Conservation (phyloP, 441 rosid genomes). For the Codiaeum variegatum region DNA sequence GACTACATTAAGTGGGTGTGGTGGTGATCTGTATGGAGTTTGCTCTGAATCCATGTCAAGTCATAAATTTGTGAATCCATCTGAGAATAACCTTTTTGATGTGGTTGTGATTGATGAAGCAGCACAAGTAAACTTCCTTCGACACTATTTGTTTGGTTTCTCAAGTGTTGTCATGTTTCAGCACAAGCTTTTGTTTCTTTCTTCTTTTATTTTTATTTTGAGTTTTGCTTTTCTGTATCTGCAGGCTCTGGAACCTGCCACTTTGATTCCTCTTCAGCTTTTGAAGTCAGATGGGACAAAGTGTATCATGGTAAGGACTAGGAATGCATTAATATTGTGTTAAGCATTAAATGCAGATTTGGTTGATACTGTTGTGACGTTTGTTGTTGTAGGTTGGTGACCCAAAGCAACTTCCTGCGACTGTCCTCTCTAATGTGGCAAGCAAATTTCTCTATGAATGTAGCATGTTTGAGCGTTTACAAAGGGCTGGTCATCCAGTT, state of each 20-base stretch:
- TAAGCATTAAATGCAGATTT: conserved; percentile 2
- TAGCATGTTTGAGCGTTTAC: conserved; percentile 99
- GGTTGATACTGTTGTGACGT: conserved; percentile 21
- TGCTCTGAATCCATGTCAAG: conserved; percentile 81
- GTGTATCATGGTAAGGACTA: conserved; percentile 75
- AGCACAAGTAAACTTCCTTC: conserved; percentile 64
- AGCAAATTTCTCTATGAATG: conserved; percentile 86
- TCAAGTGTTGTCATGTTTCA: conserved; percentile 19
- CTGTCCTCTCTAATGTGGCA: conserved; percentile 93
- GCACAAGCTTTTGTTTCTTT: conserved; percentile 13
- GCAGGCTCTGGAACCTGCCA: conserved; percentile 98
- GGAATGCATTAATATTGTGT: not conserved
- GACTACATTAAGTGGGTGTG: conserved; percentile 95
- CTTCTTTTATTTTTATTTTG: too few relatives aligned
- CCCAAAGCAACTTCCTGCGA: conserved; percentile 99
- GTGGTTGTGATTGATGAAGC: conserved; percentile 98
- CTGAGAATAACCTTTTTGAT: conserved; percentile 86
- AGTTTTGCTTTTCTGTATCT: conserved; percentile 27
- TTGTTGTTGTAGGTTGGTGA: conserved; percentile 79
- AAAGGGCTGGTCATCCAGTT: conserved; percentile 93
- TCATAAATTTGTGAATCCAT: conserved; percentile 65
- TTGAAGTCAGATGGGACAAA: conserved; percentile 82
- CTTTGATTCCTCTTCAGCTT: conserved; percentile 95
- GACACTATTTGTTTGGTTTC: conserved; percentile 19
- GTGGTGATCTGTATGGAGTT: conserved; percentile 94